Evolutionary conservation across 352 stramenopile species (phyloP).

Genomic region (Lagenidium sp.): DNA sequence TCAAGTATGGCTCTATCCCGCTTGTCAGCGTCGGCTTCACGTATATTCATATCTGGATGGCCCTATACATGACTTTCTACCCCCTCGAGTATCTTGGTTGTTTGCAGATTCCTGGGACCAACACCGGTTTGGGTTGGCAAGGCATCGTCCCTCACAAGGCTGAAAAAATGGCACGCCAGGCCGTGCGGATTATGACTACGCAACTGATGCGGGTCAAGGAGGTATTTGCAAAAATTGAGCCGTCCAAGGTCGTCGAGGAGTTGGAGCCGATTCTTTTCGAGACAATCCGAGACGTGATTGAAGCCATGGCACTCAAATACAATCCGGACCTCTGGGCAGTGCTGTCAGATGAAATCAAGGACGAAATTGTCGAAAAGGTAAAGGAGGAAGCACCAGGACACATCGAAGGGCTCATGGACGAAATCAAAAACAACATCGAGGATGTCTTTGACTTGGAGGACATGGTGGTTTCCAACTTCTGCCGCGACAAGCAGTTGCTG

Average conservation of each 20-base stretch:
- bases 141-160: slow-evolving; percentile 96
- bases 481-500: slow-evolving; percentile 91
- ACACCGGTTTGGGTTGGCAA: slow-evolving; percentile 94
- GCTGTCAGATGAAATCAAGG: slow-evolving; percentile 67
- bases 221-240: slow-evolving; percentile 89
- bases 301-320: slow-evolving; percentile 85
- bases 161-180: slow-evolving; percentile 93
- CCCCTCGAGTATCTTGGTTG: slow-evolving; percentile 91
- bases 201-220: slow-evolving; percentile 90
- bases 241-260: slow-evolving; percentile 80
- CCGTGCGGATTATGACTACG: slow-evolving; percentile 90
- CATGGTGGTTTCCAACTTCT: slow-evolving; percentile 93
- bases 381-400: slow-evolving; percentile 89
- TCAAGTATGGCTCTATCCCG: slow-evolving; percentile 81
- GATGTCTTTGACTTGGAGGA: slow-evolving; percentile 94
- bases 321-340: slow-evolving; percentile 76
- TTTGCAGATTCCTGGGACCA: slow-evolving; percentile 76
- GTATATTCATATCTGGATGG: slow-evolving; percentile 94
- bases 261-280: slow-evolving; percentile 90
- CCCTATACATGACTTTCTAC: slow-evolving; percentile 98
- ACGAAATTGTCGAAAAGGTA: slow-evolving; percentile 91
- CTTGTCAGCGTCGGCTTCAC: slow-evolving; percentile 88
- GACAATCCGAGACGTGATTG: slow-evolving; percentile 81
- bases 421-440: slow-evolving; percentile 92
- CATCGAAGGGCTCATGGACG: slow-evolving; percentile 91